Percentiles rank a stretch among this genome's conserved stretches.
Conservation (phyloP, 495 filamentous ascomycete species). For the Pseudoneurospora amorphoporcata region DNA sequence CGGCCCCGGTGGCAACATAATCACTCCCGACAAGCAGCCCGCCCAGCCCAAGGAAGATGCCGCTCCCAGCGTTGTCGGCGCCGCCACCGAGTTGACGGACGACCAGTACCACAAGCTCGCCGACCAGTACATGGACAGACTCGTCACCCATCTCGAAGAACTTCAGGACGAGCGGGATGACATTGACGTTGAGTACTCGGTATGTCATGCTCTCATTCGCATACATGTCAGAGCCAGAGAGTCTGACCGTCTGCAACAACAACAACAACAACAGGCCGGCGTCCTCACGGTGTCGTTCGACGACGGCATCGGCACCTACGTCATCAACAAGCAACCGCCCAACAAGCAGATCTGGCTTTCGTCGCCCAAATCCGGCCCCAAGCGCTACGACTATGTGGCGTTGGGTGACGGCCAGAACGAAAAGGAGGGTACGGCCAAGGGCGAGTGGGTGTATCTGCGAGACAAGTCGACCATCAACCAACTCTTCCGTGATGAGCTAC, state of each 20-base stretch:
- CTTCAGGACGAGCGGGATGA: constrained; percentile 51
- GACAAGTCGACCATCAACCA: constrained; percentile 67
- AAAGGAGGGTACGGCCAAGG: constrained; percentile 58
- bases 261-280: constrained; percentile 48
- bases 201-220: constrained; percentile 26
- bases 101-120: constrained; percentile 38
- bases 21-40: constrained; percentile 23
- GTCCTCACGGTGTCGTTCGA: constrained; percentile 63
- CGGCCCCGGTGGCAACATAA: constrained; percentile 12
- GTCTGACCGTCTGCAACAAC: constrained; percentile 2
- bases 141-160: constrained; percentile 54
- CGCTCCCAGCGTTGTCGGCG: constrained; percentile 9
- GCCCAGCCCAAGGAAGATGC: constrained; percentile 7
- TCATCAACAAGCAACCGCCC: constrained; percentile 95
- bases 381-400: constrained; percentile 80
- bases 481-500: constrained; percentile 61
- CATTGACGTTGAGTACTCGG: constrained; percentile 56
- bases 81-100: constrained; percentile 26
- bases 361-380: constrained; percentile 84
- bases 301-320: constrained; percentile 60
- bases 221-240: neutral
- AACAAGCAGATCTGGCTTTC: constrained; percentile 98
- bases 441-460: constrained; percentile 77
- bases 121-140: constrained; percentile 44
- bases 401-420: constrained; percentile 57